Conservation (phyloP, 2,329 filamentous ascomycete genomes). For the Phialophora expanda region DNA sequence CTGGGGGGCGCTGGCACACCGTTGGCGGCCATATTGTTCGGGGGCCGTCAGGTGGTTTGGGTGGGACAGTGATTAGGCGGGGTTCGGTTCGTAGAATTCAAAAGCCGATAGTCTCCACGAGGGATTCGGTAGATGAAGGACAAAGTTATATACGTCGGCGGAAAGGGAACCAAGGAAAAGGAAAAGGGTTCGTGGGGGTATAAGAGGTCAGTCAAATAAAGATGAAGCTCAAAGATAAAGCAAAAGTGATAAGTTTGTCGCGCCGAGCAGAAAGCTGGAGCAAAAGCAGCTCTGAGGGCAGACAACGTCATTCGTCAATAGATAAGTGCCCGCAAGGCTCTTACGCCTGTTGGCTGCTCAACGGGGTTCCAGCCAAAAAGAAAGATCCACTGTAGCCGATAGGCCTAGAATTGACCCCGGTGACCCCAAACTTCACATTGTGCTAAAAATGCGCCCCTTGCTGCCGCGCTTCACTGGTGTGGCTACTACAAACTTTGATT, state of each 20-base stretch:
- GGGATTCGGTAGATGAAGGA: not conserved
- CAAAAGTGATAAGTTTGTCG: constrained; percentile 15
- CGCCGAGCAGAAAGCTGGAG: constrained; percentile 15
- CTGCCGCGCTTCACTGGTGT: not conserved
- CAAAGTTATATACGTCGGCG: not conserved
- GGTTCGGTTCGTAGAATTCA: not conserved
- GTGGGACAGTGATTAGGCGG: constrained; percentile 6
- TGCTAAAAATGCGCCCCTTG: not conserved
- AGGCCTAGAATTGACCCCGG: not conserved
- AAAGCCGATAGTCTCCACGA: not conserved
- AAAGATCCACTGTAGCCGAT: constrained; percentile 10
- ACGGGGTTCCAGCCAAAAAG: constrained; percentile 7
- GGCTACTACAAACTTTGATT: not conserved
- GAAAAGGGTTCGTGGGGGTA: constrained; percentile 11
- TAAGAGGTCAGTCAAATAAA: constrained; percentile 5
- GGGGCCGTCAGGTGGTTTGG: constrained; percentile 1
- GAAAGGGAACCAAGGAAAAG: not conserved
- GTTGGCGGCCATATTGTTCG: constrained; percentile 40
- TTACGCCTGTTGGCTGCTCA: constrained; percentile 6
- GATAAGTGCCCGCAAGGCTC: constrained; percentile 3
- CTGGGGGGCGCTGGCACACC: constrained; percentile 44
- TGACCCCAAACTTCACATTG: not conserved
- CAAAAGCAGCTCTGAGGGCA: constrained; percentile 15
- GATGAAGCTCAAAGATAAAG: constrained; percentile 6
- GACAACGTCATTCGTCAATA: constrained; percentile 23